Evolutionary conservation across 495 filamentous ascomycete genomes (phyloP).

Genomic region (Penicillium diatomitis): DNA sequence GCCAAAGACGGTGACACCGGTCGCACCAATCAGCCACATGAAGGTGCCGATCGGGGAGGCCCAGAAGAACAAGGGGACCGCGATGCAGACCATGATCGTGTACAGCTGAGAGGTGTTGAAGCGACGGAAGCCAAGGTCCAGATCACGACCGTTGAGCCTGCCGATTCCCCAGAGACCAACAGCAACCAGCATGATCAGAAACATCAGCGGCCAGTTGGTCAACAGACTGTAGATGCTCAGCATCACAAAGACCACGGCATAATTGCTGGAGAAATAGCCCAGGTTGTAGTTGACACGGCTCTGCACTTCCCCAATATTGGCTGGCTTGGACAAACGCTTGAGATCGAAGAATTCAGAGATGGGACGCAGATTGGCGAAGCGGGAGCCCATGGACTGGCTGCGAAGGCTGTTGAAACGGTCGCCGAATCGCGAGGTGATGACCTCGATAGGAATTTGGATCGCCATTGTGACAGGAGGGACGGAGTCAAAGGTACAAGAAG

Average conservation of each 20-base stretch:
- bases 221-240: slow-evolving; percentile 91
- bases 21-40: slow-evolving; percentile 93
- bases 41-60: slow-evolving; percentile 72
- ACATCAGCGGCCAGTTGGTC: slow-evolving; percentile 73
- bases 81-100: slow-evolving; percentile 71
- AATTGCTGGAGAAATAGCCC: slow-evolving; percentile 96
- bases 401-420: slow-evolving; percentile 70
- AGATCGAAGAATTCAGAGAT: slow-evolving; percentile 90
- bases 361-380: slow-evolving; percentile 89
- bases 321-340: slow-evolving; percentile 89
- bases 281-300: slow-evolving; percentile 96
- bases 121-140: slow-evolving; percentile 72
- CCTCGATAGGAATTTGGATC: slow-evolving; percentile 84
- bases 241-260: slow-evolving; percentile 86
- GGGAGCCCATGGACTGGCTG: slow-evolving; percentile 61
- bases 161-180: slow-evolving; percentile 84
- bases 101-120: slow-evolving; percentile 93
- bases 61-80: slow-evolving; percentile 72
- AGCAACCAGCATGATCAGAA: slow-evolving; percentile 80
- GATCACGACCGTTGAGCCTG: slow-evolving; percentile 75
- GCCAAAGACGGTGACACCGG: slow-evolving; percentile 82
- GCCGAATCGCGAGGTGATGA: slow-evolving; percentile 77
- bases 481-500: neutral
- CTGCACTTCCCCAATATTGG: slow-evolving; percentile 83
- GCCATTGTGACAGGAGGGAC: slow-evolving; percentile 50